A percentile compares a stretch with the other conserved stretches of the same genome.
Conservation (phyloP, 2,329 filamentous ascomycete genomes). For the Colletotrichum sp. region DNA sequence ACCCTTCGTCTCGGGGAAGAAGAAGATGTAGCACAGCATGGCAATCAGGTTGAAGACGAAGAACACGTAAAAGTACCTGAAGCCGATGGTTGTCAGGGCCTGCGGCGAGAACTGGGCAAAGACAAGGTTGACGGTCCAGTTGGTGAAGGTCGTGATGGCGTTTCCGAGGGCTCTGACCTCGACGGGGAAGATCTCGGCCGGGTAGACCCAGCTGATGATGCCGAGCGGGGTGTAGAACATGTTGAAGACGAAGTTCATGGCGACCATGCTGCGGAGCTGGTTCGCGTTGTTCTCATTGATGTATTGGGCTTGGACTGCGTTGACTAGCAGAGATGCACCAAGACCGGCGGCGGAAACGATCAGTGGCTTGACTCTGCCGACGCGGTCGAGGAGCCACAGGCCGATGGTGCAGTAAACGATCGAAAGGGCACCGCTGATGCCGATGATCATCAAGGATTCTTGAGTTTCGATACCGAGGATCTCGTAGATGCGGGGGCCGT, state of each 20-base stretch:
- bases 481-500: conserved; percentile 42
- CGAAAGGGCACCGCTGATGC: conserved; percentile 53
- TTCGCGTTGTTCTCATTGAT: conserved; percentile 26
- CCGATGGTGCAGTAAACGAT: conserved; percentile 53
- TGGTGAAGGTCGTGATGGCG: conserved; percentile 32
- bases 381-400: conserved; percentile 47
- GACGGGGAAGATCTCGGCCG: conserved; percentile 43
- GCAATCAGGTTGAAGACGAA: conserved; percentile 30
- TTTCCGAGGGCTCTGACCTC: conserved; percentile 33
- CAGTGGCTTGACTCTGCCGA: conserved; percentile 53
- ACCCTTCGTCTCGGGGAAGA: conserved; percentile 38
- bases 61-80: conserved; percentile 46
- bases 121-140: conserved; percentile 41
- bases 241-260: conserved; percentile 39
- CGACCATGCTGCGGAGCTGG: conserved; percentile 32
- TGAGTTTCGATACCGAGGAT: conserved; percentile 47
- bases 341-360: conserved; percentile 41
- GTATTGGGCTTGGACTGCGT: conserved; percentile 30
- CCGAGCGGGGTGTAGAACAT: conserved; percentile 38
- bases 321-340: conserved; percentile 28
- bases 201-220: conserved; percentile 47
- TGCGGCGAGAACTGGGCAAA: conserved; percentile 54
- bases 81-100: conserved; percentile 45
- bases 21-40: conserved; percentile 27
- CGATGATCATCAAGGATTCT: conserved; percentile 54